Evolutionary conservation across 371 early-diverging fungal genomes (phyloP), one percentile per base, ranked within the genome.

Genomic region (Mucor lusitanicus): DNA sequence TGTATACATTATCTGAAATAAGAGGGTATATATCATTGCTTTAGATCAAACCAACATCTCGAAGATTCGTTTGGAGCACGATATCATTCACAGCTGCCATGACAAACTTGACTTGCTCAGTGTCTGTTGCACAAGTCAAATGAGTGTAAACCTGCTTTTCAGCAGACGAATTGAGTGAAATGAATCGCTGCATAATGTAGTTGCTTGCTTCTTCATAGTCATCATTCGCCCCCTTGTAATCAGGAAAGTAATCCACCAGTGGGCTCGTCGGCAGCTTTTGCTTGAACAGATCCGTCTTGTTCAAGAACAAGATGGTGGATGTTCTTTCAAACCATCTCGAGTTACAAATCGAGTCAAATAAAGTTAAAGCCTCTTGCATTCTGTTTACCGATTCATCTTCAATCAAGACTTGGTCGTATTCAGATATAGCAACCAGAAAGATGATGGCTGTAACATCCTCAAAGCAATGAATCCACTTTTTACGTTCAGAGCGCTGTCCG

Each of bases 291-390:
- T 98, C 99, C 66, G 95, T 95, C 84, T 98, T 98, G 90, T 98
- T 98, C 67, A 98, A 80, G 85, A 98, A 98, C 65, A 98, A 82
- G 70, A 98, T 97, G 64, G 97, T 94, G 17, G 94, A 92, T 0
- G 97, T 97, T 73, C 91, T 91, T 55, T 92, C 87, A 70, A 98
- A 97, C 97, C 97, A 97, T 64, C 94, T 85, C 59, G 93, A 93
- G 74, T 98, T 98, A 81, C 96, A 96, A 74, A 98, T 95, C 3
- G 96, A 96, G 68, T 97, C 97, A 76, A 97, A 98, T 65, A 98
- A 83, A 7, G 95, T 95, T 69, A 97, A 79, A 17, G 97, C 95
- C 80, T 97, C 97, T 65, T 95, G 94, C 96, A 98, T 97, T 64
- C 98, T 91, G 82, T 98, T 97, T 74, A 95, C 92, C 0, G 91